phyloP scores from a whole-genome alignment of 345 rosid species.

The Rhizophora apiculata region DNA sequence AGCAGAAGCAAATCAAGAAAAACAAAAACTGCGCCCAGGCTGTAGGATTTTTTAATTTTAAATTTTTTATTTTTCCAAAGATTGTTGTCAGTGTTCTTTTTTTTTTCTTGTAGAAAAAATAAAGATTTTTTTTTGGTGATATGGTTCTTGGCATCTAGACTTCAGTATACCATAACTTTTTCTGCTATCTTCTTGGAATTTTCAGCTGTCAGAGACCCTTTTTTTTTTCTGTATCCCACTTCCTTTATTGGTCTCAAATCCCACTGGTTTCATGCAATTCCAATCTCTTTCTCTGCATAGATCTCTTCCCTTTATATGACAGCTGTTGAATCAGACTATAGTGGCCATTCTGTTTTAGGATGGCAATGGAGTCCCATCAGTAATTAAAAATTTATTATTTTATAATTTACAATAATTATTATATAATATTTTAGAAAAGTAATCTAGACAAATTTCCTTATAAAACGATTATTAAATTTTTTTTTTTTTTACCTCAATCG shows the following conservation, averaged over 20 bases:
- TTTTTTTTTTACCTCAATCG: too few species aligned
- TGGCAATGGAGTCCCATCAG: too few species aligned
- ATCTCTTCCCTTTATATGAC: conserved; percentile 7
- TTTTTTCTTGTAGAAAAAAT: neutral
- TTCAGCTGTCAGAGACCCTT: conserved; percentile 36
- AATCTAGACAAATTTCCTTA: too few species aligned
- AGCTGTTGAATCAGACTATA: conserved; percentile 15
- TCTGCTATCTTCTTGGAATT: conserved; percentile 14
- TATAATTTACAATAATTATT: too few species aligned
- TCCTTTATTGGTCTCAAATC: neutral
- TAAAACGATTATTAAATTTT: too few species aligned
- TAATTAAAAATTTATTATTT: too few species aligned
- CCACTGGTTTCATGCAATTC: conserved; percentile 14
- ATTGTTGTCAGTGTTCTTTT: neutral
- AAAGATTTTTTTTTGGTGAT: conserved; percentile 31
- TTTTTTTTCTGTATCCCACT: conserved; percentile 15
- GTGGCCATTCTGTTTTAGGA: neutral
- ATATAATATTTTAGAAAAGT: too few species aligned
- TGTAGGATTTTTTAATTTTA: too few species aligned
- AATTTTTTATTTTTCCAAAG: neutral
- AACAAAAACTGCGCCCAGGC: too few species aligned
- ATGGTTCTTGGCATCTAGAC: conserved; percentile 51
- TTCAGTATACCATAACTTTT: neutral
- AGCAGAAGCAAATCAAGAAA: too few species aligned
- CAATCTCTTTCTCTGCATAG: neutral